Percentiles rank a stretch among this genome's conserved stretches.
Conservation (phyloP, 352 stramenopile genomes). For the Hyaloperonospora arabidopsidis region DNA sequence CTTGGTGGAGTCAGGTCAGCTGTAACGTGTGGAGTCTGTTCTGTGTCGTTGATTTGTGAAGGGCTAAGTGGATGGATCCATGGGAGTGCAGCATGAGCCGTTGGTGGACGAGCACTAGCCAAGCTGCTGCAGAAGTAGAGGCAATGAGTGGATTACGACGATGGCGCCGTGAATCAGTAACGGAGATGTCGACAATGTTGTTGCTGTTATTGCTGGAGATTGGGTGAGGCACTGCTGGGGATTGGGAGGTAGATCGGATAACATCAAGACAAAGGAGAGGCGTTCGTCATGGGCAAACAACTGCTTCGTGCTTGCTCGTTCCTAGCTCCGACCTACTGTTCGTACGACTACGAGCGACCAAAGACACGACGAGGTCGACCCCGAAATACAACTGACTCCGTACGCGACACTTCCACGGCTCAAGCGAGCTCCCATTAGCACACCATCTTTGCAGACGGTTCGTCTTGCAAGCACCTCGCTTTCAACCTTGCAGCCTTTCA, state of each 20-base stretch:
- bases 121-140: no score
- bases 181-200: no score
- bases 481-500: no score
- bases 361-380: constrained; percentile 21
- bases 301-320: constrained; percentile 26
- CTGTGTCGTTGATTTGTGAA: background rate
- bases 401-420: constrained; percentile 13
- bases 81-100: constrained; percentile 1
- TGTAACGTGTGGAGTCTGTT: no score
- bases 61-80: constrained; percentile 12
- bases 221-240: no score
- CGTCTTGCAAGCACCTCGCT: no score
- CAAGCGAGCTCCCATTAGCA: constrained; percentile 6
- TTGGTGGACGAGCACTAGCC: constrained; percentile 5
- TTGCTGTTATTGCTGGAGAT: no score
- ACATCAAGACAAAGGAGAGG: background rate
- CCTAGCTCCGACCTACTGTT: constrained; percentile 27
- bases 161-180: no score
- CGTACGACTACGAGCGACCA: constrained; percentile 23
- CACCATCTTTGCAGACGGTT: background rate
- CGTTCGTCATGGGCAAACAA: constrained; percentile 22
- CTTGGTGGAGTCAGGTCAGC: no score
- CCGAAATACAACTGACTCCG: constrained; percentile 30
- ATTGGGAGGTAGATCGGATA: background rate
- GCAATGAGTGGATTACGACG: no score